A percentile compares a stretch with the other conserved stretches of the same genome.
Evolutionary conservation across 169 alveolate genomes (phyloP).

Genomic region (Neospora caninum): DNA sequence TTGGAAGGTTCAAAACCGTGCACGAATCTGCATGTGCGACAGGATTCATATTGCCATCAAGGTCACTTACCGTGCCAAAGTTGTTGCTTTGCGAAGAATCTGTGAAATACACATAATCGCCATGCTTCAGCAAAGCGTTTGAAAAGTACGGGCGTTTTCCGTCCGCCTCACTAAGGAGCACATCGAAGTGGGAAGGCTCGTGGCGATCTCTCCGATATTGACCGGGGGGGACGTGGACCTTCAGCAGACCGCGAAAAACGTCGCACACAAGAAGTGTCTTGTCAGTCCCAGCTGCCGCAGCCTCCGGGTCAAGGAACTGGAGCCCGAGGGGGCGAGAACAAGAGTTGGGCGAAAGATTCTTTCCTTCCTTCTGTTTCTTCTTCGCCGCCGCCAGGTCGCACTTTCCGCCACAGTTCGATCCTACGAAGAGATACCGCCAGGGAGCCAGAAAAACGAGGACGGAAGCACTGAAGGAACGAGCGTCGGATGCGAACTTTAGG

Average conservation of each 20-base stretch:
- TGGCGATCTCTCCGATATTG: background rate
- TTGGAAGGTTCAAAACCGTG: too few relatives aligned
- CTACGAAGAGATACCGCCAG: background rate
- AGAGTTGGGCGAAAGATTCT: background rate
- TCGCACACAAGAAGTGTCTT: background rate
- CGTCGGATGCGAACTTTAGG: background rate
- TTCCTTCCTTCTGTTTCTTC: background rate
- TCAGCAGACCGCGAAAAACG: constrained; percentile 10
- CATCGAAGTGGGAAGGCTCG: background rate
- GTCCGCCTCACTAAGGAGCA: background rate
- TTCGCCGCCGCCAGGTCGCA: background rate
- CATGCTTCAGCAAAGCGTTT: background rate
- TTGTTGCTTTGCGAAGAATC: constrained; percentile 12
- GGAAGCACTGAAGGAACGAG: background rate
- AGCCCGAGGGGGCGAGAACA: constrained; percentile 25
- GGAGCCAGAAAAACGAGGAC: background rate
- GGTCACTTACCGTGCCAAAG: constrained; percentile 23
- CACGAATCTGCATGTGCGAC: too few relatives aligned
- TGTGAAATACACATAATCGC: background rate
- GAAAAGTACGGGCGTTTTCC: background rate
- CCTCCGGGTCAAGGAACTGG: background rate
- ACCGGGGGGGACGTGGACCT: background rate
- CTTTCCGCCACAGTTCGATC: background rate
- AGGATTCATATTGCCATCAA: too few relatives aligned
- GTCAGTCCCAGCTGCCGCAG: background rate